phyloP scores from a whole-genome alignment of 2,329 filamentous ascomycete genomes.

The Mycogone perniciosa region DNA sequence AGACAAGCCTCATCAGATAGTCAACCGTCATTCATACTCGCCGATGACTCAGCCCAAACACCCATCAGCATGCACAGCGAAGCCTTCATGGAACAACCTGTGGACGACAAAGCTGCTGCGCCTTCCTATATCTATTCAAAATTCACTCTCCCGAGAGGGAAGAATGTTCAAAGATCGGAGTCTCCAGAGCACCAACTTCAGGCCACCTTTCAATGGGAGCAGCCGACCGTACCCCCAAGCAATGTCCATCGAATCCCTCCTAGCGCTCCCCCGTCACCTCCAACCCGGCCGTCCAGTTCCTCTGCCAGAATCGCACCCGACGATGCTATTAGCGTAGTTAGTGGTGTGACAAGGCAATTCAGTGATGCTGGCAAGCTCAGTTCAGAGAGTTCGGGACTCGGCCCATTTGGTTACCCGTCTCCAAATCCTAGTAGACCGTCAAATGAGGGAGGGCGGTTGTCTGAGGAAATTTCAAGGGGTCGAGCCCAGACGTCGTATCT shows the following conservation, averaged over 20 bases:
- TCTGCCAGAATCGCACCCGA: constrained; percentile 35
- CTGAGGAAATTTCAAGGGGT: constrained; percentile 44
- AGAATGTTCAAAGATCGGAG: constrained; percentile 65
- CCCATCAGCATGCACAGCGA: constrained; percentile 69
- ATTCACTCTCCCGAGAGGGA: constrained; percentile 76
- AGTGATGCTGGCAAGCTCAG: constrained; percentile 46
- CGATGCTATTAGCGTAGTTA: constrained; percentile 26
- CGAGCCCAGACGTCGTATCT: constrained; percentile 33
- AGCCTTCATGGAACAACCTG: constrained; percentile 50
- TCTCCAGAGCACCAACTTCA: constrained; percentile 47
- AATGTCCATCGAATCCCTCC: constrained; percentile 37
- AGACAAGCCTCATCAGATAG: constrained; percentile 62
- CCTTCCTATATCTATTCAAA: constrained; percentile 83
- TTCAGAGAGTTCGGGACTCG: constrained; percentile 36
- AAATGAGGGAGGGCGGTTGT: constrained; percentile 36
- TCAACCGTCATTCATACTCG: constrained; percentile 56
- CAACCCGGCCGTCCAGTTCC: constrained; percentile 54
- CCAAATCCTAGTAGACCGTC: constrained; percentile 41
- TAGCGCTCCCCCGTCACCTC: constrained; percentile 54
- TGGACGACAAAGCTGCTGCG: constrained; percentile 44
- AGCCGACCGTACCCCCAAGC: constrained; percentile 37
- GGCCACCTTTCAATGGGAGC: constrained; percentile 59
- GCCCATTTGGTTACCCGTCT: constrained; percentile 36
- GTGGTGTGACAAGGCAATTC: constrained; percentile 38
- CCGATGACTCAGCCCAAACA: constrained; percentile 60